Conservation (phyloP, 306 rosid species). For the Castanea crenata region DNA sequence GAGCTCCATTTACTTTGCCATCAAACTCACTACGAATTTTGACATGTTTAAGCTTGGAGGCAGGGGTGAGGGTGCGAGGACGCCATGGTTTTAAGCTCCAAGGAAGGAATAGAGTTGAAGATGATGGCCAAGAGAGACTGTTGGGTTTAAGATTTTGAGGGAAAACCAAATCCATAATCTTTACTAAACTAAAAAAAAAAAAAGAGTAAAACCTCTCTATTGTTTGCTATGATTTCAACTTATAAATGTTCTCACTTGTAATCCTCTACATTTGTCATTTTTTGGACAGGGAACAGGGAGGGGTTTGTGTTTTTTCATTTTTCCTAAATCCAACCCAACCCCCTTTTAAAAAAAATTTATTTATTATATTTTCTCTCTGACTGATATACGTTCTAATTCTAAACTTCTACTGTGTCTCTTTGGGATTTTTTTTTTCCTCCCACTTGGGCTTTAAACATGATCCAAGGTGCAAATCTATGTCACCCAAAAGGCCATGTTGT, state of each 20-base stretch:
- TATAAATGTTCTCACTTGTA: neutral
- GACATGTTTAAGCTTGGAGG: conserved; percentile 32
- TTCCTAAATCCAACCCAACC: neutral
- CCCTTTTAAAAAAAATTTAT: neutral
- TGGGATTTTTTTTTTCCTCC: neutral
- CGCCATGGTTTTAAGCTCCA: conserved; percentile 21
- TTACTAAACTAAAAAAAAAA: neutral
- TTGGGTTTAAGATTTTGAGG: conserved; percentile 25
- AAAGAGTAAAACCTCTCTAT: neutral
- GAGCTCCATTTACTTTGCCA: conserved; percentile 63
- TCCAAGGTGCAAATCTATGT: no score
- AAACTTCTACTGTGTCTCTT: neutral
- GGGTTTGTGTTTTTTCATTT: neutral
- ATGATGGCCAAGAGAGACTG: conserved; percentile 19
- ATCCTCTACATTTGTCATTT: neutral
- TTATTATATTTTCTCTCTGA: neutral
- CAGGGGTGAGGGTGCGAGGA: conserved; percentile 17
- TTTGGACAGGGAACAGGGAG: no score
- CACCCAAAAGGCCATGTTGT: no score
- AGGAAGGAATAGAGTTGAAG: conserved; percentile 22
- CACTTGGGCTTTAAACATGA: no score
- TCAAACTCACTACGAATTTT: conserved; percentile 73
- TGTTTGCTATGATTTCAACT: neutral
- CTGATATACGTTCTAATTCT: no score
- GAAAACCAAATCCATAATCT: conserved; percentile 41